These are phyloP conservation scores for Chaetomium strumarium DNA, from an alignment of 2,329 filamentous ascomycete genomes.

Conservation along the genomic window DNA sequence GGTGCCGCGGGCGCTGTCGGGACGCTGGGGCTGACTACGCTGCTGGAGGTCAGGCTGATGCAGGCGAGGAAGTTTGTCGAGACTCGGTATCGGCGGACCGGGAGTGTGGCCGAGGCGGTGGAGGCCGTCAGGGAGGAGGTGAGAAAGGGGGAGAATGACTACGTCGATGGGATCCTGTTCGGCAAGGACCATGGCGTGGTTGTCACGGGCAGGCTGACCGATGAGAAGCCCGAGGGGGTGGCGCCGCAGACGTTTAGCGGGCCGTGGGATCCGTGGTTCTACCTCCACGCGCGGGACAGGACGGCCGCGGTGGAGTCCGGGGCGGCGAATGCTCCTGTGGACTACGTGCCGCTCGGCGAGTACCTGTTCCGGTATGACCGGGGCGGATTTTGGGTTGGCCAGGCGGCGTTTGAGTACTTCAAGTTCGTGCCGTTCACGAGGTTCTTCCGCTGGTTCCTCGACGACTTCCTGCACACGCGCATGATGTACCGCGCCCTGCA, in stretches of 20 bases:
- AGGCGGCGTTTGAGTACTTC: slow-evolving; percentile 63
- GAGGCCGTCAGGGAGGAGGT: slow-evolving; percentile 45
- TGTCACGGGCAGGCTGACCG: slow-evolving; percentile 56
- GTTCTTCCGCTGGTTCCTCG: slow-evolving; percentile 61
- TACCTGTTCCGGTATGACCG: slow-evolving; percentile 75
- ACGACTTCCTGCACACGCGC: slow-evolving; percentile 67
- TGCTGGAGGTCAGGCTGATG: slow-evolving; percentile 59
- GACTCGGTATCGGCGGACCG: slow-evolving; percentile 53
- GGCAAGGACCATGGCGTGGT: slow-evolving; percentile 57
- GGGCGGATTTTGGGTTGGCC: slow-evolving; percentile 68
- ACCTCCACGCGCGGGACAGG: slow-evolving; percentile 57
- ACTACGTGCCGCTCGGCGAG: slow-evolving; percentile 62
- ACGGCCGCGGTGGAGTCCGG: slow-evolving; percentile 24
- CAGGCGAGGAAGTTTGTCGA: slow-evolving; percentile 56
- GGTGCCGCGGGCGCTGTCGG: slow-evolving; percentile 64
- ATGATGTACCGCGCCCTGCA: slow-evolving; percentile 70
- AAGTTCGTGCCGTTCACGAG: slow-evolving; percentile 55
- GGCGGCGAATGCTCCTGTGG: slow-evolving; percentile 26
- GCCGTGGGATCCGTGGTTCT: slow-evolving; percentile 68
- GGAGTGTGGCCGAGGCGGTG: slow-evolving; percentile 43
- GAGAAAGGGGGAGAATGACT: slow-evolving; percentile 48
- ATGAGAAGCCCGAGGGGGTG: slow-evolving; percentile 39
- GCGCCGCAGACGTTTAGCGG: slow-evolving; percentile 49
- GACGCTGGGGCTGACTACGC: slow-evolving; percentile 60
- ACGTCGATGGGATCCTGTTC: slow-evolving; percentile 68